Conservation (phyloP, 345 rosid genomes). For the Populus ilicifolia region DNA sequence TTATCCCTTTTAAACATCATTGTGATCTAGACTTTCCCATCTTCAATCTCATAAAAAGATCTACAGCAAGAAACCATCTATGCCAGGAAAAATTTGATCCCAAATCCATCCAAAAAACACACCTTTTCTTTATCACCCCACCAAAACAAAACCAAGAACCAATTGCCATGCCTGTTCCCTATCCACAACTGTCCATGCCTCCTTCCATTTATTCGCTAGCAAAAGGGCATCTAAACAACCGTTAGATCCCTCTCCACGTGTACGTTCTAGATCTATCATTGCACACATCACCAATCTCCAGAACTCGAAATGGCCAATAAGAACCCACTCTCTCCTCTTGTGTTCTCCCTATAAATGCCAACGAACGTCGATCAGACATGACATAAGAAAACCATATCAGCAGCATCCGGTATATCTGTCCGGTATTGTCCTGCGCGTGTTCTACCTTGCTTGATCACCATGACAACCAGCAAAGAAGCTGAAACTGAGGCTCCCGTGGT, state of each 20-base stretch:
- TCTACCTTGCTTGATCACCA: too few relatives aligned
- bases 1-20: constrained; percentile 16
- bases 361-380: too few relatives aligned
- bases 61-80: neutral
- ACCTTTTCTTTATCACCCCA: neutral
- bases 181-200: neutral
- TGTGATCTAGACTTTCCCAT: constrained; percentile 2
- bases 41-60: neutral
- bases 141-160: constrained; percentile 1
- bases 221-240: neutral
- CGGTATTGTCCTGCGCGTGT: too few relatives aligned
- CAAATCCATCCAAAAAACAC: constrained; percentile 47
- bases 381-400: neutral
- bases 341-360: constrained; percentile 32
- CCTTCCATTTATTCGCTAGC: neutral
- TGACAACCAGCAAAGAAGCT: constrained; percentile 34
- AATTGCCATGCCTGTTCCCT: neutral
- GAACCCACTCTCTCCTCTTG: neutral
- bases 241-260: constrained; percentile 44
- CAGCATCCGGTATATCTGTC: too few relatives aligned
- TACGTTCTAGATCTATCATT: constrained; percentile 25
- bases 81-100: constrained; percentile 6
- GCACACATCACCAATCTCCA: constrained; percentile 42
- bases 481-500: constrained; percentile 22
- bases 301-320: constrained; percentile 21